Base-by-base conservation (phyloP, 2,329 filamentous ascomycete species). In the Hymenoscyphus repandus region DNA sequence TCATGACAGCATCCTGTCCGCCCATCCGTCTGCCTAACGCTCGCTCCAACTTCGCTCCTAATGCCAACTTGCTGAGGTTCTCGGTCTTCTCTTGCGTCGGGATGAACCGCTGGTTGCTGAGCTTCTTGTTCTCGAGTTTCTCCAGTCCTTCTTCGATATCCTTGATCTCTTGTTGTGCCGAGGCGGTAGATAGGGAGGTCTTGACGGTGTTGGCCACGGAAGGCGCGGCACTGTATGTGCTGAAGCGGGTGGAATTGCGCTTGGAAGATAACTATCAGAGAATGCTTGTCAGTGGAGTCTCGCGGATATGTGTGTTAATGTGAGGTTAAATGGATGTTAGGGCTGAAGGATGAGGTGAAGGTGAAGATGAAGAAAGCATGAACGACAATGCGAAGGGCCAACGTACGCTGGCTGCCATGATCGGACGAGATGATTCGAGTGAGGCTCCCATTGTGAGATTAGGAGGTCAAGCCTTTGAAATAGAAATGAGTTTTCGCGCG, bases 41-140 rank as follows among this genome's bases (percentile, higher is more conserved):
- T 50, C 85, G 76, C 66, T 88, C 85, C 45, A 88, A 73, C 69
- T 88, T 88, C n/a, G 85, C 85, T 32, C 85, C 83, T 45, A 89
- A 72, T 13, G 85, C 85, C 59, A 88, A 70, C 69, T 86, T 87
- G 71, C 78, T 81, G 67, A 88, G 71, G 63, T 83, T 78, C 58
- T 87, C 83, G 15, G 73, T 78, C 72, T 88, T 87, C 70, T 86
- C 77, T 46, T 74, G 70, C 52, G 74, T 82, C 50, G 83, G 77
- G 42, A 82, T 75, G 66, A 85, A 88, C 59, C 85, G 77, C 67
- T 89, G 85, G 60, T 79, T 76, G 60, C 76, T 72, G 6, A 88
- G 77, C 53, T 82, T 80, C 66, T 83, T 82, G 70, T 87, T 85
- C 60, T 86, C 82, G 56, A 89, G 77, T 60, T 85, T 81, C 56